These are phyloP conservation scores for Rutstroemia sp. DNA, from an alignment of 2,329 filamentous ascomycete genomes.

Conservation along the genomic window DNA sequence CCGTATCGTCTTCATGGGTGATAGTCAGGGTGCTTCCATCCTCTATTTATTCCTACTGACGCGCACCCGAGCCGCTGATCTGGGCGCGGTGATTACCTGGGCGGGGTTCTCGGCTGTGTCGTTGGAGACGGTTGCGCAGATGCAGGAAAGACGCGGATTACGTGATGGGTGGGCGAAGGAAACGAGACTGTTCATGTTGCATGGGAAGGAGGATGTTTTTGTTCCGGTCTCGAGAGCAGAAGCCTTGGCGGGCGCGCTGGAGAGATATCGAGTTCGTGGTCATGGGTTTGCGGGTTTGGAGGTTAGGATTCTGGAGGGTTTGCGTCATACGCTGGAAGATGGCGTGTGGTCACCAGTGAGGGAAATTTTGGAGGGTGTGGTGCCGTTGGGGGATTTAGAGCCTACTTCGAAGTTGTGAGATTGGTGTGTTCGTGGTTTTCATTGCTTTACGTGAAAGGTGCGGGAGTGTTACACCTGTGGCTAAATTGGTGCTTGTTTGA, in stretches of 20 bases:
- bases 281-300: constrained; percentile 11
- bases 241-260: constrained; percentile 1
- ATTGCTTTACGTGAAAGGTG: background rate
- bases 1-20: constrained; percentile 12
- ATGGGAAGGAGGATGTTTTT: constrained; percentile 9
- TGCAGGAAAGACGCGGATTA: constrained; percentile 8
- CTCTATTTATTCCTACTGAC: constrained; percentile 11
- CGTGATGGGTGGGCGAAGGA: constrained; percentile 9
- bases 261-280: constrained; percentile 8
- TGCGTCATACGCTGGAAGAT: constrained; percentile 3
- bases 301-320: constrained; percentile 5
- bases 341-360: constrained; percentile 9
- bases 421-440: background rate
- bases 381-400: background rate
- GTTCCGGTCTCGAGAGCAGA: constrained; percentile 7
- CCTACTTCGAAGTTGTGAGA: background rate
- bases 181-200: constrained; percentile 12
- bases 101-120: constrained; percentile 8
- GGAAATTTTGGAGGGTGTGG: constrained; percentile 7
- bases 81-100: constrained; percentile 9
- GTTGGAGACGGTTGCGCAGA: constrained; percentile 6
- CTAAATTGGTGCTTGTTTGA: too few species aligned
- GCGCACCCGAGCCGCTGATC: background rate
- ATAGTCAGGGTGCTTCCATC: constrained; percentile 13
- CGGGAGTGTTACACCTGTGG: background rate